phyloP scores from a whole-genome alignment of 371 early-diverging fungal genomes.

The Mortierella polycephala region DNA sequence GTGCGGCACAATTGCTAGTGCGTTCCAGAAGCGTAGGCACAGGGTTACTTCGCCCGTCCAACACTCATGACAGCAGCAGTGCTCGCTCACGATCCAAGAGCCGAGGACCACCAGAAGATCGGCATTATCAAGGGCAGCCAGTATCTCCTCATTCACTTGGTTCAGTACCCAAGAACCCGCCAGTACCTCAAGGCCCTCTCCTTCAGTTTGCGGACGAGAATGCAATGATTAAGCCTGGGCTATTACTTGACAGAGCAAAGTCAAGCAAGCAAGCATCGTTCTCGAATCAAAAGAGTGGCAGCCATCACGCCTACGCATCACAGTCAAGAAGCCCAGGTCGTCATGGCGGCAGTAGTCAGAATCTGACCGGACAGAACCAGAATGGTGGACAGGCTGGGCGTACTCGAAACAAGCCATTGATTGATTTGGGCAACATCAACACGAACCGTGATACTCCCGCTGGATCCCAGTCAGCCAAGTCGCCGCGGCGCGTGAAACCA shows the following conservation, averaged over 20 bases:
- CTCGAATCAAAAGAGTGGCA: slow-evolving; percentile 2
- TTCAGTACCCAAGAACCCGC: slow-evolving; percentile 5
- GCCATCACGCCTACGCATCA: not conserved
- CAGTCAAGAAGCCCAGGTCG: slow-evolving; percentile 4
- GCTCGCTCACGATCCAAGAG: slow-evolving; percentile 27
- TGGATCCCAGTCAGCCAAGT: slow-evolving; percentile 12
- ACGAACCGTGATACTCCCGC: slow-evolving; percentile 18
- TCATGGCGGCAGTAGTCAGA: slow-evolving; percentile 4
- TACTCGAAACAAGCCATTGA: slow-evolving; percentile 30
- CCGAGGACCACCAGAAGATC: slow-evolving; percentile 28
- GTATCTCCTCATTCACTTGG: slow-evolving; percentile 23
- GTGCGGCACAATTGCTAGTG: slow-evolving; percentile 26
- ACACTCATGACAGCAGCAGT: not conserved
- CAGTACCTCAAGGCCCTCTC: slow-evolving; percentile 38
- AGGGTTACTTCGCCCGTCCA: slow-evolving; percentile 35
- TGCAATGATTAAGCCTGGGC: slow-evolving; percentile 45
- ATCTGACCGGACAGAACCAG: not conserved
- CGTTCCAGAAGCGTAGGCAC: slow-evolving; percentile 38
- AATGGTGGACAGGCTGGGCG: slow-evolving; percentile 4
- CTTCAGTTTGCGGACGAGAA: slow-evolving; percentile 36
- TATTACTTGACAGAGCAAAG: slow-evolving; percentile 35
- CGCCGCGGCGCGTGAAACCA: slow-evolving; percentile 38
- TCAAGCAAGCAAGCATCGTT: slow-evolving; percentile 21
- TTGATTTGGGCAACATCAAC: slow-evolving; percentile 36
- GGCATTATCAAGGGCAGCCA: slow-evolving; percentile 1